Evolutionary conservation across 306 rosid genomes (phyloP).

Genomic region (Begonia fuchsioides): DNA sequence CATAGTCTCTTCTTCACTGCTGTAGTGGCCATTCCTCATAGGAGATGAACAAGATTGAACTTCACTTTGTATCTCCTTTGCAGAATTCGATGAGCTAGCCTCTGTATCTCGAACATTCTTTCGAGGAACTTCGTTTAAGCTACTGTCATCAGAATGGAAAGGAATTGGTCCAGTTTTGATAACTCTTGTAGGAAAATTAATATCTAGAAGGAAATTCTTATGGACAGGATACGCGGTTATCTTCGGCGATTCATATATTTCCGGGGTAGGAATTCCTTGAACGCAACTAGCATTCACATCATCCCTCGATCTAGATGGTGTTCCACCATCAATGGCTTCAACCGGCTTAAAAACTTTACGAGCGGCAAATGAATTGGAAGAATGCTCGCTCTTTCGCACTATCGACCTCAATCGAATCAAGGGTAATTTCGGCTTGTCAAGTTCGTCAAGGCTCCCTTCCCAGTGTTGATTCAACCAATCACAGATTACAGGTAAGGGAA

Average conservation of each 20-base stretch:
- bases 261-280: constrained; percentile 95
- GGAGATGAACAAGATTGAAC: constrained; percentile 77
- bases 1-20: constrained; percentile 96
- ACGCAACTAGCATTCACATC: too few species aligned
- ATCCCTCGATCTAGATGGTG: constrained; percentile 52
- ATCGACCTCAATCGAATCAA: constrained; percentile 80
- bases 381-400: constrained; percentile 76
- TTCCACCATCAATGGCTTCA: constrained; percentile 46
- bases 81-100: constrained; percentile 55
- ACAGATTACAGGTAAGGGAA: constrained; percentile 76
- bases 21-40: constrained; percentile 40
- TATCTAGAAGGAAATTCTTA: constrained; percentile 70
- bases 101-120: constrained; percentile 28
- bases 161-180: constrained; percentile 20
- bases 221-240: constrained; percentile 51
- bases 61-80: constrained; percentile 54
- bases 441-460: constrained; percentile 99
- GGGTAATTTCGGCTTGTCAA: constrained; percentile 84
- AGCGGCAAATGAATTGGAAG: constrained; percentile 69
- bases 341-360: constrained; percentile 76
- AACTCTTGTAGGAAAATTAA: constrained; percentile 77
- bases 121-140: constrained; percentile 9
- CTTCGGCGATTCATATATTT: constrained; percentile 91
- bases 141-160: constrained; percentile 23
- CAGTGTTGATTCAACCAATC: constrained; percentile 99